Conservation (phyloP, 2,329 filamentous ascomycete genomes). For the Sclerotinia minor region DNA sequence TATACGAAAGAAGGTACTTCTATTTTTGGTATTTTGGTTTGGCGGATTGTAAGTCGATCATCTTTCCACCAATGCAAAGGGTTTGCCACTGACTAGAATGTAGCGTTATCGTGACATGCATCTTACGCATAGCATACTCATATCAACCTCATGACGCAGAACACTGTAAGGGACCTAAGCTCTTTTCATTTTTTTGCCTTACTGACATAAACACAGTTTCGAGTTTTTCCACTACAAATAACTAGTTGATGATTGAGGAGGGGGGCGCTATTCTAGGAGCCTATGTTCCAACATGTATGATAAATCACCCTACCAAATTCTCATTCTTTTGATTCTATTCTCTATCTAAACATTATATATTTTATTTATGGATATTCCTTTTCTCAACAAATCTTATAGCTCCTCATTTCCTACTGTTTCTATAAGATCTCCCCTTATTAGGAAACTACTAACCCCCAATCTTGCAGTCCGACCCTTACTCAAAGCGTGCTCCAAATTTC, state of each 20-base stretch:
- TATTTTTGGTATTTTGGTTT: constrained; percentile 20
- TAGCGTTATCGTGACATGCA: constrained; percentile 20
- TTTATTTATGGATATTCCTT: not conserved
- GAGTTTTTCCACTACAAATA: constrained; percentile 3
- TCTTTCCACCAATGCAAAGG: not conserved
- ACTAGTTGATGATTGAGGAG: constrained; percentile 24
- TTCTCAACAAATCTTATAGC: not conserved
- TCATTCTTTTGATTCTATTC: not conserved
- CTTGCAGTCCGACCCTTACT: constrained; percentile 16
- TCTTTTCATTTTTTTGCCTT: not conserved
- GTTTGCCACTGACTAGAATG: not conserved
- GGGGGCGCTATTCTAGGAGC: constrained; percentile 21
- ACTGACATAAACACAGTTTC: constrained; percentile 10
- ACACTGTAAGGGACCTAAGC: not conserved
- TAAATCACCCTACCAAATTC: not conserved
- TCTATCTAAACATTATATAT: not conserved
- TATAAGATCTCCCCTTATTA: not conserved
- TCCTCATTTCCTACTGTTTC: not conserved
- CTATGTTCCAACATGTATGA: constrained; percentile 18
- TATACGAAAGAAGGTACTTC: constrained; percentile 18
- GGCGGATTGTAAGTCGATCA: constrained; percentile 21
- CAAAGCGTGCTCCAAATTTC: constrained; percentile 9
- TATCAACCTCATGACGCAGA: constrained; percentile 15
- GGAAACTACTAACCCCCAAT: not conserved
- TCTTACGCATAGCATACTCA: constrained; percentile 22